Conservation (phyloP, 306 rosid species). For the Acmispon strigosus region DNA sequence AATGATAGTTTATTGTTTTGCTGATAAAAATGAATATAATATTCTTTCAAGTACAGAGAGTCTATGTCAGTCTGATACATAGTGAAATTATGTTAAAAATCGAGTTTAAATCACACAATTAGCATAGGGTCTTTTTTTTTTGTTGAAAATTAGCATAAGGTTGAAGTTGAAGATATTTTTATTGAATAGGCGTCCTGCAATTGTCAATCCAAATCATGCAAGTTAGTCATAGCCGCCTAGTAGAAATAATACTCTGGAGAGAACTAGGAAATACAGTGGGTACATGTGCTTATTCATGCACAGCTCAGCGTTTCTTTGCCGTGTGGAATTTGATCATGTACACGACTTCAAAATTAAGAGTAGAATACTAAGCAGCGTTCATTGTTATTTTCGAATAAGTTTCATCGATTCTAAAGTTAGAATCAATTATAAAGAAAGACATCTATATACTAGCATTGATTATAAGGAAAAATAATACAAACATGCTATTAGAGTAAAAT, state of each 20-base stretch:
- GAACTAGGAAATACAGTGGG: background rate
- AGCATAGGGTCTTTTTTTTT: background rate
- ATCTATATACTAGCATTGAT: too few relatives aligned
- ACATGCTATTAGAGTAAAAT: background rate
- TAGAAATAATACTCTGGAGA: background rate
- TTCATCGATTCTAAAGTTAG: too few relatives aligned
- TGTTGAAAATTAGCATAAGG: background rate
- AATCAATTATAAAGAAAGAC: too few relatives aligned
- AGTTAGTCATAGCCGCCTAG: constrained; percentile 6
- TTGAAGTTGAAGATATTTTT: background rate
- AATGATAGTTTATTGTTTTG: too few relatives aligned
- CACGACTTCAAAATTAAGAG: background rate
- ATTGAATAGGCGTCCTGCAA: background rate
- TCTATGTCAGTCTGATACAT: too few relatives aligned
- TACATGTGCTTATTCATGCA: background rate
- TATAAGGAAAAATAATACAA: too few relatives aligned
- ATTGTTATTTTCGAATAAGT: too few relatives aligned
- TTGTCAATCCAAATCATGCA: background rate
- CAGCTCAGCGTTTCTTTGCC: background rate
- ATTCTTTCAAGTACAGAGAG: too few relatives aligned
- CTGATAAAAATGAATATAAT: too few relatives aligned
- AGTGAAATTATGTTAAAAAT: too few relatives aligned
- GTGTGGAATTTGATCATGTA: constrained; percentile 3
- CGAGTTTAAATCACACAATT: background rate
- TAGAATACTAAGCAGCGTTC: too few relatives aligned